Conservation (phyloP, 176 grass and related monocot genomes). For the Oryza officinalis region DNA sequence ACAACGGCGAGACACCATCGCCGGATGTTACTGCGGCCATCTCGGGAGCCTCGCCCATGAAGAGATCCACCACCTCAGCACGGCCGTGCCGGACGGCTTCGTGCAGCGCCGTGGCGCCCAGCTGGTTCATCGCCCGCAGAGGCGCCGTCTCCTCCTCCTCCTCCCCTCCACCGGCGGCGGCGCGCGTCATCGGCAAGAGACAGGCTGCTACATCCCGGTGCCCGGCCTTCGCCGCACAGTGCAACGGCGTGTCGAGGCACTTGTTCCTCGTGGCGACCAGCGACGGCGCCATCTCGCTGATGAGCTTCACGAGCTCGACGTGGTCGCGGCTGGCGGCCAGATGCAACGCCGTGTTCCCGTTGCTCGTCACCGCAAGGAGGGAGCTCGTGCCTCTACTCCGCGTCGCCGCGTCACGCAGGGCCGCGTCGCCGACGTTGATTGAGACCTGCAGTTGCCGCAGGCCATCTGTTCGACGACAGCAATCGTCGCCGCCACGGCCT, state of each 20-base stretch:
- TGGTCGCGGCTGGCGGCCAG: slow-evolving; percentile 33
- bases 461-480: too few relatives aligned
- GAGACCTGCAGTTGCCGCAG: too few relatives aligned
- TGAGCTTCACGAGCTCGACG: not conserved
- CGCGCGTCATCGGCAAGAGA: not conserved
- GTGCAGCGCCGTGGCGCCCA: slow-evolving; percentile 41
- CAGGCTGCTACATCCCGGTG: not conserved
- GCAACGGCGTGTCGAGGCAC: slow-evolving; percentile 51
- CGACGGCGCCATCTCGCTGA: not conserved
- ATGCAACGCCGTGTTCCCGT: too few relatives aligned
- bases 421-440: too few relatives aligned
- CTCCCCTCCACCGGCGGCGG: too few relatives aligned
- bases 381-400: too few relatives aligned
- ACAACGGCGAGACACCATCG: slow-evolving; percentile 32
- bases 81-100: slow-evolving; percentile 22
- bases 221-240: slow-evolving; percentile 40
- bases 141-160: not conserved
- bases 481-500: too few relatives aligned
- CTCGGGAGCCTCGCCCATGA: slow-evolving; percentile 4
- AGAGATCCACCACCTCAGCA: not conserved
- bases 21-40: not conserved
- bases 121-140: slow-evolving; percentile 9
- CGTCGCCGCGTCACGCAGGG: too few relatives aligned
- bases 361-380: too few relatives aligned
- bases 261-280: slow-evolving; percentile 9